These are phyloP conservation scores for Hordeum pubiflorum DNA, from an alignment of 202 grass and related monocot species.

Conservation along the genomic window DNA sequence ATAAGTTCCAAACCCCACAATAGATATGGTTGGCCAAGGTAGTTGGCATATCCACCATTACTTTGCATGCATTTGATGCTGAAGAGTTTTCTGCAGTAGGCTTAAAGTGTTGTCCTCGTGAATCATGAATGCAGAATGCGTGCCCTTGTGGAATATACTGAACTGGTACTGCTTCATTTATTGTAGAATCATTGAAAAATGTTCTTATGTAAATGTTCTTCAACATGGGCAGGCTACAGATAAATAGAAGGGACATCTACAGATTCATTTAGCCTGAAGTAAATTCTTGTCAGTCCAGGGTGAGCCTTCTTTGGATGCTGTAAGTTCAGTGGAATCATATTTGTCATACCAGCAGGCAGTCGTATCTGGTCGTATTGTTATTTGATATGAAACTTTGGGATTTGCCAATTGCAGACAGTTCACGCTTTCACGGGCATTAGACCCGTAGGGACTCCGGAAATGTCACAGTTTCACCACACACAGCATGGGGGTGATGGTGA, in stretches of 20 bases:
- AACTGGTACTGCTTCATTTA: conserved; percentile 1
- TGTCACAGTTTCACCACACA: conserved; percentile 53
- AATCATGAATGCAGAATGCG: background rate
- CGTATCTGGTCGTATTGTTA: background rate
- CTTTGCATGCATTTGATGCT: conserved; percentile 9
- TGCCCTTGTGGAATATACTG: conserved; percentile 12
- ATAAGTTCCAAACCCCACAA: background rate
- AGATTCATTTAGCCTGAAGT: conserved; percentile 16
- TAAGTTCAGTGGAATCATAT: conserved; percentile 19
- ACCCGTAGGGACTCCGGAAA: conserved; percentile 25
- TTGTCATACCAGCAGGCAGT: background rate
- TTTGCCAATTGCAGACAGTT: conserved; percentile 27
- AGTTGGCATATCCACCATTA: background rate
- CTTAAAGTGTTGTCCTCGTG: background rate
- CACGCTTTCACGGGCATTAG: conserved; percentile 28
- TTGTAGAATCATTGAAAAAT: background rate
- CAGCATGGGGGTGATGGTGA: conserved; percentile 46
- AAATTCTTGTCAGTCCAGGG: background rate
- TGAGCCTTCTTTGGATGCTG: conserved; percentile 22
- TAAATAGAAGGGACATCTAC: conserved; percentile 9
- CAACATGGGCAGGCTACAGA: conserved; percentile 23
- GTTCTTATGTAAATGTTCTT: conserved; percentile 15
- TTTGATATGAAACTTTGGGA: conserved; percentile 43
- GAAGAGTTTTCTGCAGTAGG: background rate
- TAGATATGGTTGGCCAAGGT: background rate